phyloP scores from a whole-genome alignment of 441 rosid species.

The Bocquillonia castaneifolia region DNA sequence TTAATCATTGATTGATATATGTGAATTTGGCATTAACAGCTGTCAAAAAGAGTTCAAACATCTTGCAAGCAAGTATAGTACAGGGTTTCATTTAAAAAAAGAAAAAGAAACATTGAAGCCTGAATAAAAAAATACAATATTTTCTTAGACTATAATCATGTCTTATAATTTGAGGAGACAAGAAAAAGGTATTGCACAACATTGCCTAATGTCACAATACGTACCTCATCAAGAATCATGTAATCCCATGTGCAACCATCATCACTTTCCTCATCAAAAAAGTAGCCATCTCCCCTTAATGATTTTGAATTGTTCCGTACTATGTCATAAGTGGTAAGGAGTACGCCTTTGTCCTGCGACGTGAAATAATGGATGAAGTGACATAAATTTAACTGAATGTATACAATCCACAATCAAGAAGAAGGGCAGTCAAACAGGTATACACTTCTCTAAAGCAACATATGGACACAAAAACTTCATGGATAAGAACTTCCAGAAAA shows the following conservation, averaged over 20 bases:
- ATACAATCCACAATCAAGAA: conserved; percentile 12
- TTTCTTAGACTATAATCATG: background rate
- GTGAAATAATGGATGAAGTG: conserved; percentile 6
- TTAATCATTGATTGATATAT: too few species aligned
- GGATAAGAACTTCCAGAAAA: conserved; percentile 1
- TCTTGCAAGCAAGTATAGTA: too few species aligned
- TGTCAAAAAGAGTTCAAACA: too few species aligned
- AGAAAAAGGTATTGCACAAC: conserved; percentile 5
- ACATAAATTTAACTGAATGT: conserved; percentile 12
- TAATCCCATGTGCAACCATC: conserved; percentile 76
- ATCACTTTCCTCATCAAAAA: conserved; percentile 45
- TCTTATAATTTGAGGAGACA: background rate
- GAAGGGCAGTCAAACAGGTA: background rate
- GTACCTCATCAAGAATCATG: conserved; percentile 96
- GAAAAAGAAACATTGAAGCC: background rate
- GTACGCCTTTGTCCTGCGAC: conserved; percentile 76
- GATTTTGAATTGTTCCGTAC: conserved; percentile 82
- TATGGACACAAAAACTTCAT: background rate
- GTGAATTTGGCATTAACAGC: too few species aligned
- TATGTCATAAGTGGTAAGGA: conserved; percentile 87
- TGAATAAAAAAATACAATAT: background rate
- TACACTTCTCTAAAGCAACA: background rate
- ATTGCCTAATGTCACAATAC: conserved; percentile 2
- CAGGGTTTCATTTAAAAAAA: too few species aligned
- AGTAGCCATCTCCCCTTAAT: conserved; percentile 48